Evolutionary conservation across 169 alveolate species (phyloP), one percentile per base, ranked within the genome.

Genomic region (Eimeria falciformis): DNA sequence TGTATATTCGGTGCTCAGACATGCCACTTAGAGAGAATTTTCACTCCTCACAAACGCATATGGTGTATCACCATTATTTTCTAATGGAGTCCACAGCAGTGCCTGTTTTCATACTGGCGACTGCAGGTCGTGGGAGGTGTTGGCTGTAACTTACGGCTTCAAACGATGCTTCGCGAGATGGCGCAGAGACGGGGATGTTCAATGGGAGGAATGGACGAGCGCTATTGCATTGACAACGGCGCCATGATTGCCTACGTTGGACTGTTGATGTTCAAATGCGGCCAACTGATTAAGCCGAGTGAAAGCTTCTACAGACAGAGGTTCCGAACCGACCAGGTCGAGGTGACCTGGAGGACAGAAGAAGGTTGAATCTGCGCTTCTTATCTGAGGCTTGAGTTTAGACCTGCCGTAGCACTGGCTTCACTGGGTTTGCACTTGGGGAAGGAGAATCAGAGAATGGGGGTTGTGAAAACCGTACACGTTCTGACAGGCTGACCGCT

Each of bases 241-340:
- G 99, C 99, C 37, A 99, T 99, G 99, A 98, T 99, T 43, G 99
- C 99, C n/a, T 97, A 97, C 95, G 97, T 98, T 7, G 99, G 99
- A 25, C 46, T 97, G 53, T 81, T 98, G 37, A 97, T 96, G 93
- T 97, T 94, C 83, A 75, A 94, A 43, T 21, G 29, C 40, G 95
- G 95, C 81, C 96, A 95, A 37, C 29, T 95, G 3, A 96, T 96
- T 56, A 66, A 78, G 5, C 92, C 97, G 40, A 91, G 94, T 66
- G 97, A 97, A n/a, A 93, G 97, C 25, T 95, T 97, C 68, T 96
- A 94, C 91, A 96, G 98, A 27, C 97, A 98, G 82, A 96, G 98
- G 91, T 98, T 97, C 77, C 97, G 99, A 92, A 97, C 99, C 55
- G 99, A 97, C 94, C 98, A 97, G 90, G 99, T 98, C n/a, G 96